Evolutionary conservation across 495 filamentous ascomycete species (phyloP), one percentile per base, ranked within the genome.

Genomic region (Penicillium macrosclerotiorum): DNA sequence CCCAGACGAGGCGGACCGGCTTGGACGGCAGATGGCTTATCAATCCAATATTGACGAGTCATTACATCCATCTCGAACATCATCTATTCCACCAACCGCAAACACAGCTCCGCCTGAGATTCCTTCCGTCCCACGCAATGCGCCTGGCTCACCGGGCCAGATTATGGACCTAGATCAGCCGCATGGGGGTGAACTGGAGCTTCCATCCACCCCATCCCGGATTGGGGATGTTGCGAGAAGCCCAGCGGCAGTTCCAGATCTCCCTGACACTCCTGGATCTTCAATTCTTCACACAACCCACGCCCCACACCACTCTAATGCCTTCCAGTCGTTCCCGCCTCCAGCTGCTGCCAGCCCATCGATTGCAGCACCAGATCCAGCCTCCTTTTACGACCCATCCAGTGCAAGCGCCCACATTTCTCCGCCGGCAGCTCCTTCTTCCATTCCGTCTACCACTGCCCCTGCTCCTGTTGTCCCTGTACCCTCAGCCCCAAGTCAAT

Each of bases 241-340:
- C n/a, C 17, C 17, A 0, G 26, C 24, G 6, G 24, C 38, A 20
- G 42, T 56, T 4, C 57, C 63, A 11, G 53, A 51, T 31, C 63
- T 76, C 19, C 72, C 73, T 32, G 72, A 75, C 52, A 65, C 70
- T 4, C 68, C 70, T 7, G 47, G 46, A 12, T 30, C 45, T 12
- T 43, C 58, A 1, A 46, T 49, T 13, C 53, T 55, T 29, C 49
- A 49, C 20, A 39, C 30, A 3, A 45, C 42, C 19, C 51, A 42
- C 18, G 32, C 49, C 11, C 47, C 55, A 37, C 37, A 43, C 14
- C 42, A 43, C 26, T 49, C 64, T 6, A 58, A 63, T 33, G 54
- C 67, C 8, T 70, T 75, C 42, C 68, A 76, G 25, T 75, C 74
- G 7, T 76, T 76, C 44, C 73, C 74, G 34, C 67, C 73, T 1